Evolutionary conservation across 768 basidiomycete species (phyloP), one percentile per base, ranked within the genome.

Genomic region (Lentinula sp.): DNA sequence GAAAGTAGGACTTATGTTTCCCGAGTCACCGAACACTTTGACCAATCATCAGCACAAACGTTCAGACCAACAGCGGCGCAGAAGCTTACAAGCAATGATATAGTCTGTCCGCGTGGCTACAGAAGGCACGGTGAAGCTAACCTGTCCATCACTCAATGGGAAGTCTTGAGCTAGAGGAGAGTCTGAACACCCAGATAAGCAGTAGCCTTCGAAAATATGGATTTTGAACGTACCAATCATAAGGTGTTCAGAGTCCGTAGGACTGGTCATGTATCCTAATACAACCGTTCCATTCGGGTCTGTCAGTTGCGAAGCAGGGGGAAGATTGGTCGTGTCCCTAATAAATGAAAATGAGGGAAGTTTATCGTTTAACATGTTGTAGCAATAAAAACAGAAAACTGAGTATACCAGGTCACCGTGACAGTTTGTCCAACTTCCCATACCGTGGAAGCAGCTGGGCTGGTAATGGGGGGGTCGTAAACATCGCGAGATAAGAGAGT

Each of bases 11-110:
- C 82, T 86, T 8, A 70, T 64, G 63, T 91, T 83, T 10, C 88
- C 89, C 13, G 85, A 87, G 66, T 87, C 83, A 31, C 88, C 88
- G 64, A 86, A 74, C 45, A 88, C 88, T 89, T 51, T 2, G 21
- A 61, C 28, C 60, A 13, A 53, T 61, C 23, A 9, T 39, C 57
- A 60, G 31, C 21, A 63, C 28, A 32, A 52, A 21, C 42, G 49
- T 23, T 55, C 56, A 7, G 61, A n/a, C 42, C 31, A 18, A 10
- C 35, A 28, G 21, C 50, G 28, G 32, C 5, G 52, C 28, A 32
- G 3, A 37, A n/a, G 83, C 88, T 76, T 68, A 89, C 88, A 67
- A 62, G 81, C 85, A 67, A 91, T 71, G 59, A 85, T 78, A 64
- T 88, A 91, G 70, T 84, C 74, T 43, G 72, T 62, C 37, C 78